Evolutionary conservation across 768 basidiomycete genomes (phyloP).

Genomic region (Podaxis sp.): DNA sequence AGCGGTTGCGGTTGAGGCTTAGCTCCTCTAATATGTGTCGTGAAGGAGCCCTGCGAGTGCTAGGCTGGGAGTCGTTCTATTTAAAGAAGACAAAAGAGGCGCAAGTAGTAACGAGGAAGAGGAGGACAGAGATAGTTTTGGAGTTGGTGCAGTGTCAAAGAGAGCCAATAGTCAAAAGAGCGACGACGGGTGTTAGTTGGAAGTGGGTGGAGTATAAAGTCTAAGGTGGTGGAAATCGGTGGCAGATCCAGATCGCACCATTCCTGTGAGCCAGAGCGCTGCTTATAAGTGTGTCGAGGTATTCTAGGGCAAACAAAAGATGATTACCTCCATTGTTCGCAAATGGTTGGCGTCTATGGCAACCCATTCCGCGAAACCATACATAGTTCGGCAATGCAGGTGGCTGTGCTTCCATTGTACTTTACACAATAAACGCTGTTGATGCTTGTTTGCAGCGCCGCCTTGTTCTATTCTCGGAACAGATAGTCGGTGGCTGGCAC

Average conservation of each 20-base stretch:
- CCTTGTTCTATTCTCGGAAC: slow-evolving; percentile 6
- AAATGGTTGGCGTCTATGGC: background rate
- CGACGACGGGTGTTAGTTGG: slow-evolving; percentile 7
- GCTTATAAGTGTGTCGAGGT: slow-evolving; percentile 1
- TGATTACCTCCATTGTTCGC: background rate
- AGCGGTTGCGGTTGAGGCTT: background rate
- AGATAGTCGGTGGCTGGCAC: background rate
- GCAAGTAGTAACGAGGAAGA: background rate
- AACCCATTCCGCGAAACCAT: background rate
- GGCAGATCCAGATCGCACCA: slow-evolving; percentile 29
- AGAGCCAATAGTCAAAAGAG: slow-evolving; percentile 7
- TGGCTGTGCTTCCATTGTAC: slow-evolving; percentile 10
- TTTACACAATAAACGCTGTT: slow-evolving; percentile 5
- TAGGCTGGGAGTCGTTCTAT: slow-evolving; percentile 4
- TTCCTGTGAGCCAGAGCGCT: background rate
- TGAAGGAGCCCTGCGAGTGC: background rate
- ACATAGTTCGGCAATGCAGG: background rate
- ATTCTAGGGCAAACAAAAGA: background rate
- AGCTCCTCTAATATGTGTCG: slow-evolving; percentile 7
- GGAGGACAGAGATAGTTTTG: background rate
- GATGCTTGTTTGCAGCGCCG: background rate
- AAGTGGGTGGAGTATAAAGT: slow-evolving; percentile 3
- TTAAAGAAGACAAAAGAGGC: slow-evolving; percentile 5
- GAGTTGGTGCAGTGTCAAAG: slow-evolving; percentile 1
- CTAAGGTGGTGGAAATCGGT: slow-evolving; percentile 10